These are phyloP conservation scores for Choiromyces venosus DNA, from an alignment of 495 filamentous ascomycete genomes.

Conservation along the genomic window DNA sequence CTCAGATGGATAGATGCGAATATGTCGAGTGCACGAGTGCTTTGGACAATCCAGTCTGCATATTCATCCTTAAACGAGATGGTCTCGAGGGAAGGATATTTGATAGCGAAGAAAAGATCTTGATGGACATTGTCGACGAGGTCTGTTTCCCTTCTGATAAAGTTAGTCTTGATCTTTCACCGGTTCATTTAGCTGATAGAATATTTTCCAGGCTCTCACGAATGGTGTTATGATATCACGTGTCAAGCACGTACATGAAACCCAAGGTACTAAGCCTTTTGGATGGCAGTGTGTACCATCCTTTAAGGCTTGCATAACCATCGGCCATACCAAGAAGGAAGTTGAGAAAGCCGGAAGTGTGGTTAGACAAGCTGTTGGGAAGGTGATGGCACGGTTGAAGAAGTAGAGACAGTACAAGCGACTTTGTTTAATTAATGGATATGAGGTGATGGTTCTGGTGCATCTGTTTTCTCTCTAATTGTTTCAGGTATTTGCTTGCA, in stretches of 20 bases:
- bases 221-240: constrained; percentile 85
- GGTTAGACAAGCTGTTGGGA: constrained; percentile 89
- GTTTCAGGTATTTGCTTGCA: not conserved
- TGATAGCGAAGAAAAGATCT: constrained; percentile 73
- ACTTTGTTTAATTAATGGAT: not conserved
- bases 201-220: constrained; percentile 54
- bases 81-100: constrained; percentile 63
- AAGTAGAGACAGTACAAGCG: constrained; percentile 16
- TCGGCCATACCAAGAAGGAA: constrained; percentile 84
- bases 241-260: constrained; percentile 67
- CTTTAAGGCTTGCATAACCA: constrained; percentile 85
- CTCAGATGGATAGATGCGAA: constrained; percentile 86
- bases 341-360: constrained; percentile 83
- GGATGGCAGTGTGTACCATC: constrained; percentile 58
- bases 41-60: constrained; percentile 76
- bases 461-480: not conserved
- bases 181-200: constrained; percentile 5
- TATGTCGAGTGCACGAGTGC: constrained; percentile 81
- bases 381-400: constrained; percentile 59
- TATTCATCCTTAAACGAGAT: constrained; percentile 80
- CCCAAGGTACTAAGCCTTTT: constrained; percentile 54
- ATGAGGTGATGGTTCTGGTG: not conserved
- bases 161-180: constrained; percentile 7
- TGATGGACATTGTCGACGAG: constrained; percentile 93
- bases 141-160: constrained; percentile 48